Evolutionary conservation across 73 alveolate genomes (phyloP).

Genomic region (Paramecium pentaurelia): DNA sequence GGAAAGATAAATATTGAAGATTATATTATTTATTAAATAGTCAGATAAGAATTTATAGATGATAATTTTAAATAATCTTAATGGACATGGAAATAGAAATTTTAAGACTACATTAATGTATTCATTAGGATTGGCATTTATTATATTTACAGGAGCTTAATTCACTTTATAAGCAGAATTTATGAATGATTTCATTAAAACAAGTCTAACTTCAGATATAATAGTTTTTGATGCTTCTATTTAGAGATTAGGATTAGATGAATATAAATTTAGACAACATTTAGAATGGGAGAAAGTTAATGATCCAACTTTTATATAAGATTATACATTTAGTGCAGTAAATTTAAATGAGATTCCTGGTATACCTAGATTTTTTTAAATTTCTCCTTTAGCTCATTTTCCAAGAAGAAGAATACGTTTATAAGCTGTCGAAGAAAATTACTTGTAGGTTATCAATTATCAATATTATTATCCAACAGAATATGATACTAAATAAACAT

Average conservation of each 20-base stretch:
- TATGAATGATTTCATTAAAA: conserved; percentile 61
- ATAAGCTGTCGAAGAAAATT: conserved; percentile 58
- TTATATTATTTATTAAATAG: conserved; percentile 62
- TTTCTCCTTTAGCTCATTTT: conserved; percentile 48
- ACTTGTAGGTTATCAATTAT: conserved; percentile 50
- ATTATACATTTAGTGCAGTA: conserved; percentile 53
- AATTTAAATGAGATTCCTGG: conserved; percentile 32
- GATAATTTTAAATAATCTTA: conserved; percentile 81
- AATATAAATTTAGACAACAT: conserved; percentile 62
- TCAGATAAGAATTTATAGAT: conserved; percentile 78
- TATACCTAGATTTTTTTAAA: not conserved
- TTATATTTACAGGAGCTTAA: conserved; percentile 91
- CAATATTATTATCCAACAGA: conserved; percentile 62
- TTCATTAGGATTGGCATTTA: conserved; percentile 87
- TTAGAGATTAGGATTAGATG: conserved; percentile 73
- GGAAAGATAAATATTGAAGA: conserved; percentile 62
- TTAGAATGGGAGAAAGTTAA: conserved; percentile 1
- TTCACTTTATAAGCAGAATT: conserved; percentile 74
- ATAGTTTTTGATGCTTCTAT: conserved; percentile 55
- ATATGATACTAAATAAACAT: conserved; percentile 61
- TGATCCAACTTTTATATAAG: conserved; percentile 38
- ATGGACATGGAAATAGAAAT: conserved; percentile 91
- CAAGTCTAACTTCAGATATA: conserved; percentile 71
- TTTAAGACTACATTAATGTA: conserved; percentile 91
- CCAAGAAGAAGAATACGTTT: conserved; percentile 45